Evolutionary conservation across 345 rosid genomes (phyloP).

Genomic region (Populus pruinosa): DNA sequence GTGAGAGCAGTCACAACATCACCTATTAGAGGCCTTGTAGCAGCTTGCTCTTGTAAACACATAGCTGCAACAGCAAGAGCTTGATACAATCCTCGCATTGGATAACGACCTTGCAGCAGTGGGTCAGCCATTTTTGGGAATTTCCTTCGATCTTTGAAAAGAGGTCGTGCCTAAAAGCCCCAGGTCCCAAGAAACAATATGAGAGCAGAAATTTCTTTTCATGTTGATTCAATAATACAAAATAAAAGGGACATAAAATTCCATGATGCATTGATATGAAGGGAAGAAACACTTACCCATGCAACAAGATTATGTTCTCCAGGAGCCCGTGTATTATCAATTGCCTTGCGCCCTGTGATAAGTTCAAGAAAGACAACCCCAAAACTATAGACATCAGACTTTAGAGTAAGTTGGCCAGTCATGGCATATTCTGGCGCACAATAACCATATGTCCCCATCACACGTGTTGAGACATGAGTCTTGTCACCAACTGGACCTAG

Average conservation of each 20-base stretch:
- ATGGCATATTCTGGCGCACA: slow-evolving; percentile 99
- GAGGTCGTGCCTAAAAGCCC: slow-evolving; percentile 74
- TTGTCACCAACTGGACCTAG: slow-evolving; percentile 98
- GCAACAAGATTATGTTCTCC: slow-evolving; percentile 98
- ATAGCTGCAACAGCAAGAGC: slow-evolving; percentile 98
- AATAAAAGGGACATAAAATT: background rate
- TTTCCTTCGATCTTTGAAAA: slow-evolving; percentile 92
- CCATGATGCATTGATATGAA: background rate
- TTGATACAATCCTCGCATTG: slow-evolving; percentile 93
- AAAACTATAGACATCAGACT: slow-evolving; percentile 95
- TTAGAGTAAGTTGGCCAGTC: slow-evolving; percentile 96
- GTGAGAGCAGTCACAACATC: slow-evolving; percentile 96
- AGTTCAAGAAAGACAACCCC: slow-evolving; percentile 98
- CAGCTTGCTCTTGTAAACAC: slow-evolving; percentile 98
- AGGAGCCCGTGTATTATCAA: slow-evolving; percentile 67
- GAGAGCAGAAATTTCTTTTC: slow-evolving; percentile 10
- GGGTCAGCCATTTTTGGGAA: slow-evolving; percentile 98
- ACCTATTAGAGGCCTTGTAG: slow-evolving; percentile 88
- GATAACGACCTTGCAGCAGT: slow-evolving; percentile 76
- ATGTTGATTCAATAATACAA: slow-evolving; percentile 9
- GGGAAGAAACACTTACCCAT: slow-evolving; percentile 57
- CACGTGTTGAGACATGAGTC: slow-evolving; percentile 97
- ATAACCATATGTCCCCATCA: slow-evolving; percentile 99
- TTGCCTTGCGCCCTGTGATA: slow-evolving; percentile 95
- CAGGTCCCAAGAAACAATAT: slow-evolving; percentile 13